A percentile compares a stretch with the other conserved stretches of the same genome.
Evolutionary conservation across 495 filamentous ascomycete genomes (phyloP).

Genomic region (Lophiostoma macrostomum): DNA sequence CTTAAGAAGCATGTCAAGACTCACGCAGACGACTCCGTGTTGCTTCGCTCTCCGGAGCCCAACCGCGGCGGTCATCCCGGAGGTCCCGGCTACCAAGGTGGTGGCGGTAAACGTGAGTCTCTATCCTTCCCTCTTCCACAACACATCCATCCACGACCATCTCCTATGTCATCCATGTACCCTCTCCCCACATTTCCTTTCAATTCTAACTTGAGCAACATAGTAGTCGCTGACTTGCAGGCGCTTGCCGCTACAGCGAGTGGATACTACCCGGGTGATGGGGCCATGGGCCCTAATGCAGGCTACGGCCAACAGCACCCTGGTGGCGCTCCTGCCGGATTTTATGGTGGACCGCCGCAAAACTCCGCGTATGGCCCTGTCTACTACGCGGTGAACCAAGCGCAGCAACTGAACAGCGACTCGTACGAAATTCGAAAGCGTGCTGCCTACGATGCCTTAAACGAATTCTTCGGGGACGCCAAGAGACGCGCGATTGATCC

Average conservation of each 20-base stretch:
- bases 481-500: constrained; percentile 89
- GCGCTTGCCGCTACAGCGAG: constrained; percentile 44
- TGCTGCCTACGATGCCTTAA: constrained; percentile 76
- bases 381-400: constrained; percentile 64
- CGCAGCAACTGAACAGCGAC: constrained; percentile 46
- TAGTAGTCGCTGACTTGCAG: constrained; percentile 50
- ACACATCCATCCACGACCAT: constrained; percentile 9
- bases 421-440: constrained; percentile 71
- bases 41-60: constrained; percentile 73
- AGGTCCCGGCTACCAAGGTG: constrained; percentile 54
- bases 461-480: constrained; percentile 88
- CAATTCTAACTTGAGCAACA: constrained; percentile 30
- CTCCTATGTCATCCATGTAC: constrained; percentile 3
- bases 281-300: constrained; percentile 30
- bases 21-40: constrained; percentile 95
- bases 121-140: constrained; percentile 15
- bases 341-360: constrained; percentile 60
- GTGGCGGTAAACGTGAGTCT: constrained; percentile 55
- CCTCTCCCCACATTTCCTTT: constrained; percentile 21
- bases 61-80: constrained; percentile 45
- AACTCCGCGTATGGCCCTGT: constrained; percentile 64
- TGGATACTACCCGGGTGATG: constrained; percentile 39
- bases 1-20: constrained; percentile 99
- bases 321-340: constrained; percentile 40
- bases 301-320: constrained; percentile 31